Conservation (phyloP, 306 rosid genomes). For the Sechiopsis laciniata region DNA sequence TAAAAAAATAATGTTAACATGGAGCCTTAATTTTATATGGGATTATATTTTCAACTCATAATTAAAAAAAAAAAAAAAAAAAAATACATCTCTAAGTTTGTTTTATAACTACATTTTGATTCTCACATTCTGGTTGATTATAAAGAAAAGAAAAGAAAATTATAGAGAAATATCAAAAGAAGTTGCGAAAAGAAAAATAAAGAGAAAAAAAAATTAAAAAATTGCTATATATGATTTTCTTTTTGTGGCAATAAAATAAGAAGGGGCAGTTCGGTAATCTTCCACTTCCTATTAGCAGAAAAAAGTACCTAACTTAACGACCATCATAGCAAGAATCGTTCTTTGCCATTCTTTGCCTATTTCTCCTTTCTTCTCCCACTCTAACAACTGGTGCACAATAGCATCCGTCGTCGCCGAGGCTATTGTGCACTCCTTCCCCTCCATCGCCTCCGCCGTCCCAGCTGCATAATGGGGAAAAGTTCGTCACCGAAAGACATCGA, state of each 20-base stretch:
- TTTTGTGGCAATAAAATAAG: neutral
- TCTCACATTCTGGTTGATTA: no score
- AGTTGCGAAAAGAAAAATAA: neutral
- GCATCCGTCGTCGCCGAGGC: slow-evolving; percentile 17
- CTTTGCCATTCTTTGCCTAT: slow-evolving; percentile 30
- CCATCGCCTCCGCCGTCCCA: no score
- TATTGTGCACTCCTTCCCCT: slow-evolving; percentile 14
- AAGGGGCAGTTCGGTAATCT: neutral
- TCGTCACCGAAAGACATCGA: no score
- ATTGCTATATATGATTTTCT: neutral
- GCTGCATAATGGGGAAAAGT: no score
- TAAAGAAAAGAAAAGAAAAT: no score
- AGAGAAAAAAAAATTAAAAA: neutral
- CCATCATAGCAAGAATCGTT: slow-evolving; percentile 25
- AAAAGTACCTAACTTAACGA: slow-evolving; percentile 47
- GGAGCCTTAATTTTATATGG: no score
- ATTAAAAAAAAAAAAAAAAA: no score
- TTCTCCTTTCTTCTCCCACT: slow-evolving; percentile 23
- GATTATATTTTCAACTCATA: no score
- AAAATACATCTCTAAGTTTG: no score
- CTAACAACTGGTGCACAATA: slow-evolving; percentile 20
- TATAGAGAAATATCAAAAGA: neutral
- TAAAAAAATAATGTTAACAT: no score
- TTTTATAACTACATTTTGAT: no score
- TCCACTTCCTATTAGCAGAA: slow-evolving; percentile 33